Evolutionary conservation across 495 filamentous ascomycete genomes (phyloP).

Genomic region (Penicillium malachiteum): DNA sequence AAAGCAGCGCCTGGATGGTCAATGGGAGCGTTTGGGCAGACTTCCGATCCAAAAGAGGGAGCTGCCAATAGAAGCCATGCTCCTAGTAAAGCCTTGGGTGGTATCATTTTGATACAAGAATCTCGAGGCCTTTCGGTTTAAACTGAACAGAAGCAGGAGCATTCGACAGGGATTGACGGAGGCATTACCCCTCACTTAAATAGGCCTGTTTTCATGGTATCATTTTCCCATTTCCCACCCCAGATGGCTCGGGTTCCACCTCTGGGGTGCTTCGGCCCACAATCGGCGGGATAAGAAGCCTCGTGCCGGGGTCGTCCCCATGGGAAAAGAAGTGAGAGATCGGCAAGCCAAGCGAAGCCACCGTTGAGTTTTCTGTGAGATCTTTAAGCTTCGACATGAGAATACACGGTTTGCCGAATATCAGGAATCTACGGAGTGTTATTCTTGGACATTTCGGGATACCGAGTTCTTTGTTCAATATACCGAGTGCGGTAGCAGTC

Average conservation of each 20-base stretch:
- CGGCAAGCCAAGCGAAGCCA: neutral
- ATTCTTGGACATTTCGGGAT: neutral
- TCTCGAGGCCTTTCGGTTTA: neutral
- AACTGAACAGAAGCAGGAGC: neutral
- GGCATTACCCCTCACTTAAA: neutral
- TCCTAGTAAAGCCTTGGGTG: neutral
- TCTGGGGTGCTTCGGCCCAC: neutral
- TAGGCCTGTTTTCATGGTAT: neutral
- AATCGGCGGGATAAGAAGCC: neutral
- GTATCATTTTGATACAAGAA: neutral
- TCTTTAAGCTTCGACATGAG: neutral
- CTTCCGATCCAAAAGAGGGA: neutral
- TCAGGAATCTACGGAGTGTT: no score
- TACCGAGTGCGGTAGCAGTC: neutral
- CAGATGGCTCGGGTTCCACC: neutral
- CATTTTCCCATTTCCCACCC: neutral
- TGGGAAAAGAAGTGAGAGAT: neutral
- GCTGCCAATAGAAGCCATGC: neutral
- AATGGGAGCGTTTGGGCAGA: neutral
- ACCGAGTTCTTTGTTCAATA: neutral
- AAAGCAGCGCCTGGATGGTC: slow-evolving; percentile 8
- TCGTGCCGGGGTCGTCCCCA: neutral
- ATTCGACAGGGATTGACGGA: neutral
- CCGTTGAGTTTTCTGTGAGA: neutral
- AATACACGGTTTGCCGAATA: neutral